These are phyloP conservation scores for Penicillium daleae DNA, from an alignment of 495 filamentous ascomycete genomes.

Conservation along the genomic window DNA sequence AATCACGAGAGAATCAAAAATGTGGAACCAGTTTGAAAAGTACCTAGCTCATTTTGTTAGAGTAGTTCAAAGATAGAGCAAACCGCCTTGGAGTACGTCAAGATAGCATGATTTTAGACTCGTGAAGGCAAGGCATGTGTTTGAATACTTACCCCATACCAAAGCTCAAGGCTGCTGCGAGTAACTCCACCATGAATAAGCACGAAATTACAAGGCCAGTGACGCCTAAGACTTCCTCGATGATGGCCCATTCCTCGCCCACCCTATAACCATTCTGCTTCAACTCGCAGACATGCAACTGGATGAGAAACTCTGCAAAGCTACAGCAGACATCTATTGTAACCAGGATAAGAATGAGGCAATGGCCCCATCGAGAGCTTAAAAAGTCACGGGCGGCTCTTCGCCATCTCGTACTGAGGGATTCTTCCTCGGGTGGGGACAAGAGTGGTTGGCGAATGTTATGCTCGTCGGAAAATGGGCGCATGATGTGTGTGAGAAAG, in stretches of 20 bases:
- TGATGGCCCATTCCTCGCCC: conserved; percentile 28
- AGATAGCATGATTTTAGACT: neutral
- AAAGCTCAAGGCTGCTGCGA: conserved; percentile 59
- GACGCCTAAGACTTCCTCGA: conserved; percentile 45
- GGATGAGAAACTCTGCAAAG: conserved; percentile 66
- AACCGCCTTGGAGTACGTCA: neutral
- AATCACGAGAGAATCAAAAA: conserved; percentile 66
- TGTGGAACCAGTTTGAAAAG: conserved; percentile 63
- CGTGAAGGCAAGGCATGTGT: neutral
- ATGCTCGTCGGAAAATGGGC: neutral
- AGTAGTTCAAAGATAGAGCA: neutral
- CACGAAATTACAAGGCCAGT: conserved; percentile 58
- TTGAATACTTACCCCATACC: conserved; percentile 49
- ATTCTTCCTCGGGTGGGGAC: conserved; percentile 10
- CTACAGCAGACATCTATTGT: conserved; percentile 60
- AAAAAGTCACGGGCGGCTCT: conserved; percentile 45
- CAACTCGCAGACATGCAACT: conserved; percentile 62
- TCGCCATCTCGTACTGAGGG: conserved; percentile 16
- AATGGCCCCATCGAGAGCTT: conserved; percentile 61
- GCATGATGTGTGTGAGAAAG: neutral
- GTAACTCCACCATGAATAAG: conserved; percentile 64
- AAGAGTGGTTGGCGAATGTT: neutral
- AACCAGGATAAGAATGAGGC: conserved; percentile 57
- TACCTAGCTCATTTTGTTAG: conserved; percentile 46
- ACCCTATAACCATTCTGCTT: conserved; percentile 21